These are phyloP conservation scores for Leccinum uliginosum DNA, from an alignment of 768 basidiomycete genomes.

Conservation along the genomic window DNA sequence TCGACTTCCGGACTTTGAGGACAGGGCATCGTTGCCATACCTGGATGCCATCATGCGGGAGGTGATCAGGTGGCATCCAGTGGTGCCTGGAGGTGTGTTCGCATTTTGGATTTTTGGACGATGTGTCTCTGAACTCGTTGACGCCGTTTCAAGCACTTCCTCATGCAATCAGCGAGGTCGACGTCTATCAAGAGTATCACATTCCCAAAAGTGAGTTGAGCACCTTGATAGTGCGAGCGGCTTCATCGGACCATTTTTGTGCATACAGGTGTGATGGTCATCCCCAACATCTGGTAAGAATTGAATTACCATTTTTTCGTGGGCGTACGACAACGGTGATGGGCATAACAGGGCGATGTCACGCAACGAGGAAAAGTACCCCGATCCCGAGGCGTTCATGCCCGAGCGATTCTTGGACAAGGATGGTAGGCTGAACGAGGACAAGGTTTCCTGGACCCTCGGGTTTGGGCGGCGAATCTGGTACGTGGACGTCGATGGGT, in stretches of 20 bases:
- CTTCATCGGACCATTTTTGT: neutral
- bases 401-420: neutral
- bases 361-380: neutral
- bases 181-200: neutral
- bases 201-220: neutral
- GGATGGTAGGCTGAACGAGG: neutral
- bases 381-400: neutral
- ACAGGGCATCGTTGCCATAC: neutral
- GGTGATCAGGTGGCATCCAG: neutral
- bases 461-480: neutral
- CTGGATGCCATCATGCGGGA: neutral
- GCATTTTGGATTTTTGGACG: neutral
- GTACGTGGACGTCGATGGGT: neutral
- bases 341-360: neutral
- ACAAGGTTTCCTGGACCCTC: neutral
- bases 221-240: neutral
- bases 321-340: neutral
- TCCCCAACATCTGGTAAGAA: neutral
- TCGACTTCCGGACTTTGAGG: neutral
- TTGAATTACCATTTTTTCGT: neutral
- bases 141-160: neutral
- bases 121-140: neutral
- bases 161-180: neutral
- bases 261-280: neutral
- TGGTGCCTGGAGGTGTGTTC: neutral